Evolutionary conservation across 306 rosid genomes (phyloP), one percentile per base, ranked within the genome.

Genomic region (Malus fusca): DNA sequence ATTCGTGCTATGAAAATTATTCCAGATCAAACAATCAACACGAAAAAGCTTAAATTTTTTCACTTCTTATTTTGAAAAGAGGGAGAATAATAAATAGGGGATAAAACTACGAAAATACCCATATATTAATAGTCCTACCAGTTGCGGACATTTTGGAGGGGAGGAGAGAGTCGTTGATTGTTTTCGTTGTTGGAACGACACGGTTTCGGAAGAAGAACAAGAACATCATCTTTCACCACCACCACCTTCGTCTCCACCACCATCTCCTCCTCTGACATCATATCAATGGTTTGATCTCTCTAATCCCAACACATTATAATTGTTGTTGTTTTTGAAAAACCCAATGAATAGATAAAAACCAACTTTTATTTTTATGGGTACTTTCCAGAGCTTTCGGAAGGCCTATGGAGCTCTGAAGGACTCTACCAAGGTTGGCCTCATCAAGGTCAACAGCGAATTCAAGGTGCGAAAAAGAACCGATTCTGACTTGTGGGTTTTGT

Each of bases 341-440:
- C n/a, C 42, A 31, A 64, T 15, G 18, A 23, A 23, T 61, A n/a
- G 11, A 58, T 12, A 60, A 5, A 25, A 25, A 12, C 1, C 8
- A 33, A 62, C 65, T 51, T 51, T 51, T 51, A 66, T 7, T n/a
- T 28, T 80, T 55, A 89, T 95, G 98, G 98, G 94, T 46, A 90
- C 96, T 33, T 91, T 87, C 74, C 78, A 88, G 68, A 89, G 85
- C 88, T 90, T 86, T 12, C 84, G 96, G 77, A 95, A 89, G 71
- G 97, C 97, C 71, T 92, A 90, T 79, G 98, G 98, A 80, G 98
- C 96, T 85, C 88, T 95, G 74, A 95, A 95, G 75, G 98, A 95
- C 70, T 84, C 97, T 42, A 95, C 98, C 84, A 92, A 48, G 85
- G 98, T 95, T 81, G 98, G 98, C 86, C 90, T 95, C n/a, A 97